Percentiles rank a stretch among this genome's conserved stretches.
These are phyloP conservation scores for Vanilla planifolia DNA, from an alignment of 106 monocot genomes.

Conservation along the genomic window DNA sequence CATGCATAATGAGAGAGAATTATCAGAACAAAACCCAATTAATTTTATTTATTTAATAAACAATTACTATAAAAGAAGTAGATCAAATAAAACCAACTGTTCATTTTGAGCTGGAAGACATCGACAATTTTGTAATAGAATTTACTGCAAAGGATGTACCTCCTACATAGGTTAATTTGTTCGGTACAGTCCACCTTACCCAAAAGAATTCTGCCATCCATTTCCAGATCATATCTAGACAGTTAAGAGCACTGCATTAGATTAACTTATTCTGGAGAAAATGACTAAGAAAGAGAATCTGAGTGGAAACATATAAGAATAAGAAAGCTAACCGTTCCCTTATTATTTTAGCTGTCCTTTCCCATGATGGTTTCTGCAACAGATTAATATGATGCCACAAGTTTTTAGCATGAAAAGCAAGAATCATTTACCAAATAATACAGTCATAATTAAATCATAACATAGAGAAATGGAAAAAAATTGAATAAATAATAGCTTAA, in stretches of 20 bases:
- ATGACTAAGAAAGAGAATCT: not conserved
- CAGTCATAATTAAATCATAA: not conserved
- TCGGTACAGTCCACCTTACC: constrained; percentile 92
- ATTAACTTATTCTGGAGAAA: not conserved
- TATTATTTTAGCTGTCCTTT: constrained; percentile 68
- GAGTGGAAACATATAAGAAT: constrained; percentile 1
- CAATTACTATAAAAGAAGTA: no score
- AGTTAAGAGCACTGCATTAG: not conserved
- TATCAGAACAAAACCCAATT: no score
- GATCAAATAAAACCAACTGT: not conserved
- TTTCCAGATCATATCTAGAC: constrained; percentile 87
- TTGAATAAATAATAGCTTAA: not conserved
- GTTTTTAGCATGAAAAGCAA: not conserved
- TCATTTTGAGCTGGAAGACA: not conserved
- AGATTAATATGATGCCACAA: constrained; percentile 1
- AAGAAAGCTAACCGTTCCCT: constrained; percentile 37
- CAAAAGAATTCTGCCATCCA: constrained; percentile 79
- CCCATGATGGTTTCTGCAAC: constrained; percentile 86
- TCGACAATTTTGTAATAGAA: not conserved
- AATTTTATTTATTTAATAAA: no score
- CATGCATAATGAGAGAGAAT: no score
- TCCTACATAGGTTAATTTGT: constrained; percentile 72
- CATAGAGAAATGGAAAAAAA: not conserved
- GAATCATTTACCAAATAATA: not conserved
- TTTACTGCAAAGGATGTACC: constrained; percentile 31